Conservation (phyloP, 2,329 filamentous ascomycete genomes). For the Alternaria ventricosa region DNA sequence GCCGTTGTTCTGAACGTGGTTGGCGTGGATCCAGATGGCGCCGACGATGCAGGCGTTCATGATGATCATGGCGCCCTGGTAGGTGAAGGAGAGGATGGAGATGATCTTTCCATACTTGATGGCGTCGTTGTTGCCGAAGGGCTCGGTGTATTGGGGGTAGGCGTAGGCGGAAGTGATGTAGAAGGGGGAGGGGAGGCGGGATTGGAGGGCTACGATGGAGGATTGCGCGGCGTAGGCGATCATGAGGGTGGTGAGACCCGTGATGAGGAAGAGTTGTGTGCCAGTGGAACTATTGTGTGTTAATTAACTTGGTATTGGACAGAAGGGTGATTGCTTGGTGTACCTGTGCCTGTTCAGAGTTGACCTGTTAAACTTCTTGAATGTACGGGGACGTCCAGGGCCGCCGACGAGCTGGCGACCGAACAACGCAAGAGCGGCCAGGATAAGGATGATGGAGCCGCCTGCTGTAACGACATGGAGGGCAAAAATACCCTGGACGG, state of each 20-base stretch:
- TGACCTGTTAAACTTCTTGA: constrained; percentile 11
- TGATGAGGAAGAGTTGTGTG: constrained; percentile 23
- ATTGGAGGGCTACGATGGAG: constrained; percentile 22
- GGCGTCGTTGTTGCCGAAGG: background rate
- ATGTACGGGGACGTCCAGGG: constrained; percentile 11
- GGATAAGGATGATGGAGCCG: constrained; percentile 13
- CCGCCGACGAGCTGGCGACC: constrained; percentile 16
- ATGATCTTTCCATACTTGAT: constrained; percentile 16
- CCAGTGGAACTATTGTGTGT: constrained; percentile 6
- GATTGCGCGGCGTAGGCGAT: constrained; percentile 23
- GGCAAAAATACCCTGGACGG: constrained; percentile 25
- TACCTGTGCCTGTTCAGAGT: constrained; percentile 9
- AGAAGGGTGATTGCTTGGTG: background rate
- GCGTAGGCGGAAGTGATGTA: constrained; percentile 23
- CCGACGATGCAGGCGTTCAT: constrained; percentile 31
- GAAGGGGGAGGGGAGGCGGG: constrained; percentile 16
- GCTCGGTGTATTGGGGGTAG: constrained; percentile 14
- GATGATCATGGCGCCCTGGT: constrained; percentile 24
- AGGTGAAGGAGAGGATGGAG: constrained; percentile 23
- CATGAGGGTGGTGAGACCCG: constrained; percentile 20
- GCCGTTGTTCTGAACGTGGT: constrained; percentile 24
- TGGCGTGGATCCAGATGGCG: constrained; percentile 27
- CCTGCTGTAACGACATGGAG: constrained; percentile 24
- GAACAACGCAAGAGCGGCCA: constrained; percentile 8
- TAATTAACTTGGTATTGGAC: background rate